Percentiles rank a stretch among this genome's conserved stretches.
Conservation (phyloP, 148 eudicot genomes). For the Chenopodium suecicum region DNA sequence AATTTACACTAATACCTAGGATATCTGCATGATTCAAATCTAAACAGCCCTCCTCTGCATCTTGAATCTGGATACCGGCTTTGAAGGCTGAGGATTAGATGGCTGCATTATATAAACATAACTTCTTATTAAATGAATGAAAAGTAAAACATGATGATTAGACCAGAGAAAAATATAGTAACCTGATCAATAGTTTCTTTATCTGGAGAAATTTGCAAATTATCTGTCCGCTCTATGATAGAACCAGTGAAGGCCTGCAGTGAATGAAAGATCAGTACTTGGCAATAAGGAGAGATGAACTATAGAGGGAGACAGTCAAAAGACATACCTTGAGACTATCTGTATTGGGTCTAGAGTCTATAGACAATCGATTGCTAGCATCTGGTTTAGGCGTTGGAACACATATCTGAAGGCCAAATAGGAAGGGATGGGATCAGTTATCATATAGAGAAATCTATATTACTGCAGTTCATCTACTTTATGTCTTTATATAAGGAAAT, state of each 20-base stretch:
- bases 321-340: conserved; percentile 42
- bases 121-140: neutral
- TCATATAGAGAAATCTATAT: neutral
- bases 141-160: neutral
- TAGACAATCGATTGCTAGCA: conserved; percentile 15
- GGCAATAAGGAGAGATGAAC: neutral
- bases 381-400: conserved; percentile 24
- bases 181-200: conserved; percentile 43
- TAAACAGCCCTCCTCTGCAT: conserved; percentile 50
- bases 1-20: conserved; percentile 10
- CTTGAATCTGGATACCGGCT: conserved; percentile 81
- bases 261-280: conserved; percentile 15
- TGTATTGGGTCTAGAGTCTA: conserved; percentile 23
- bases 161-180: neutral
- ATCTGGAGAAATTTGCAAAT: conserved; percentile 34
- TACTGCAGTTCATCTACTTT: too few species aligned
- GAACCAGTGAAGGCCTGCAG: conserved; percentile 73
- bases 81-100: conserved; percentile 41
- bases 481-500: too few species aligned
- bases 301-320: neutral
- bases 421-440: neutral
- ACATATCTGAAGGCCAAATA: conserved; percentile 29
- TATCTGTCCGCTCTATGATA: conserved; percentile 65
- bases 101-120: conserved; percentile 31
- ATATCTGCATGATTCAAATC: conserved; percentile 4